Conservation (phyloP, 495 filamentous ascomycete genomes). For the Penicillium subrubescens region DNA sequence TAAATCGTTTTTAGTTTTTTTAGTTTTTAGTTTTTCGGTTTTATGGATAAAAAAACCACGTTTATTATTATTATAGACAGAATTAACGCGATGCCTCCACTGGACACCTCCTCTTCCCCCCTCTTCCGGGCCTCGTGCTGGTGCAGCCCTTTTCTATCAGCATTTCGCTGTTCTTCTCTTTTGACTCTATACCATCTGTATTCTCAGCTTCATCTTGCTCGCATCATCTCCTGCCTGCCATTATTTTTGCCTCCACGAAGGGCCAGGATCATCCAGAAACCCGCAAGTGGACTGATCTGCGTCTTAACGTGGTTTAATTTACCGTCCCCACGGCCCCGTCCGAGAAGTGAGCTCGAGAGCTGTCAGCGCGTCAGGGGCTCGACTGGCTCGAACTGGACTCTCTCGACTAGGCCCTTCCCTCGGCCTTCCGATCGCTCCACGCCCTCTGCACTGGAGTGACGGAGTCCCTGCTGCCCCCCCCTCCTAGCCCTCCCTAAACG, state of each 20-base stretch:
- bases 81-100: neutral
- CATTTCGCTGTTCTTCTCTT: conserved; percentile 4
- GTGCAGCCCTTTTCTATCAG: neutral
- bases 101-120: neutral
- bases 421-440: conserved; percentile 38
- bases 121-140: neutral
- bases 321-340: conserved; percentile 47
- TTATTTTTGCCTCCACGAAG: neutral
- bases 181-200: conserved; percentile 15
- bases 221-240: conserved; percentile 1
- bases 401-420: conserved; percentile 12
- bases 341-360: conserved; percentile 35
- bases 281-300: conserved; percentile 34
- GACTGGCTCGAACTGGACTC: neutral
- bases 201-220: neutral
- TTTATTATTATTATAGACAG: neutral
- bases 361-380: conserved; percentile 51
- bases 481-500: conserved; percentile 18
- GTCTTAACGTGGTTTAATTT: conserved; percentile 34
- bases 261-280: neutral
- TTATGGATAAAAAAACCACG: neutral
- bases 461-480: neutral
- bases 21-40: neutral
- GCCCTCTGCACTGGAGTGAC: neutral
- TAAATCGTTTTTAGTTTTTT: neutral